Conservation (phyloP, 2,329 filamentous ascomycete genomes). For the Didymellaceae sp. region DNA sequence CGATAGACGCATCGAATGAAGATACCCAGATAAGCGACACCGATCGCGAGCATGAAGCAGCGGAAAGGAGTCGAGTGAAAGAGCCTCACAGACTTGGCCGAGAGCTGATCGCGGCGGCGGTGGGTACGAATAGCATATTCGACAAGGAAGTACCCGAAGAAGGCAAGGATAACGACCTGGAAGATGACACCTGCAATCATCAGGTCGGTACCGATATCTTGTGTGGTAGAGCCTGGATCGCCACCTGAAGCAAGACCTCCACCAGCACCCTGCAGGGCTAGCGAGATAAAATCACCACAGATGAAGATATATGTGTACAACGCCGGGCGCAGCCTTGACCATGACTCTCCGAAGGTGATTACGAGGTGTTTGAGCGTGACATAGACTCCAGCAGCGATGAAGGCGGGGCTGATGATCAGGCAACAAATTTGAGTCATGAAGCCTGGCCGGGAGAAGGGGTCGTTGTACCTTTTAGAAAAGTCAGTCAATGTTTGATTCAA, state of each 20-base stretch:
- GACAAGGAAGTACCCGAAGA: conserved; percentile 53
- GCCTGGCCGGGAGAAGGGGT: conserved; percentile 57
- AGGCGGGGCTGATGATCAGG: conserved; percentile 64
- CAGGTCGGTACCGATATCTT: conserved; percentile 59
- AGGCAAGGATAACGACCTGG: conserved; percentile 61
- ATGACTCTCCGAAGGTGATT: conserved; percentile 57
- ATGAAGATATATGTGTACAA: conserved; percentile 67
- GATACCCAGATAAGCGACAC: conserved; percentile 53
- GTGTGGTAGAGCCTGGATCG: conserved; percentile 45
- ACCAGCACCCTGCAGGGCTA: conserved; percentile 65
- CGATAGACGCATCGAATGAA: conserved; percentile 58
- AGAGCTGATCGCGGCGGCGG: conserved; percentile 34
- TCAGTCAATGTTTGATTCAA: conserved; percentile 4
- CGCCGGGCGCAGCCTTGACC: conserved; percentile 38
- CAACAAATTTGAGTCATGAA: conserved; percentile 64
- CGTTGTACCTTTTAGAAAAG: conserved; percentile 35
- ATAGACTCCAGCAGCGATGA: conserved; percentile 62
- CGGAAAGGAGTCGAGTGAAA: conserved; percentile 36
- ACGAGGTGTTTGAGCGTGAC: conserved; percentile 64
- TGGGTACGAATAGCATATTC: conserved; percentile 48
- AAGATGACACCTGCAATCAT: conserved; percentile 65
- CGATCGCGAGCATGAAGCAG: conserved; percentile 44
- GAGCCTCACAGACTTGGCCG: conserved; percentile 25
- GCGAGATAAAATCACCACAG: conserved; percentile 63
- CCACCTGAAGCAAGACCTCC: conserved; percentile 64